phyloP scores from a whole-genome alignment of 306 rosid genomes.

The Datisca glomerata region DNA sequence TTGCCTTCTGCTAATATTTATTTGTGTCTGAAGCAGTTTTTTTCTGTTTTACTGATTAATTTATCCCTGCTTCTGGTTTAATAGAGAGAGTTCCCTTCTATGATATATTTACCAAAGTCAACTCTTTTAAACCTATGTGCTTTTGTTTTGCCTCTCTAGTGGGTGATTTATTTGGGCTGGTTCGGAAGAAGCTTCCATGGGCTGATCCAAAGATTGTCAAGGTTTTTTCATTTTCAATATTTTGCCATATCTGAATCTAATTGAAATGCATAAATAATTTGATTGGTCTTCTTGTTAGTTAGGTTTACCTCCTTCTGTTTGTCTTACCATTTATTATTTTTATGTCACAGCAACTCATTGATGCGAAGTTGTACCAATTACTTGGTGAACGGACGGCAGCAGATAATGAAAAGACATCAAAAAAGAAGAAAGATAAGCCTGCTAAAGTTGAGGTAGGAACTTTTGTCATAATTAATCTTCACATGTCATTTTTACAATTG shows the following conservation, averaged over 20 bases:
- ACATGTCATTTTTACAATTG: constrained; percentile 5
- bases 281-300: neutral
- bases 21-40: no score
- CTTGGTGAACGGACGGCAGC: constrained; percentile 91
- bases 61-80: no score
- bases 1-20: no score
- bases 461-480: neutral
- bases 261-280: neutral
- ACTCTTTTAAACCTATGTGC: neutral
- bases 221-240: no score
- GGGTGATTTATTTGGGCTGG: constrained; percentile 72
- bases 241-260: neutral
- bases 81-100: no score
- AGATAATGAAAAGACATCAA: constrained; percentile 72
- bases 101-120: no score
- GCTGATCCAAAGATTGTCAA: constrained; percentile 90
- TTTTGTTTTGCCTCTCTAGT: constrained; percentile 32
- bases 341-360: constrained; percentile 46
- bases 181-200: constrained; percentile 89
- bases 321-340: constrained; percentile 7
- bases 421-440: constrained; percentile 85
- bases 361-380: constrained; percentile 58
- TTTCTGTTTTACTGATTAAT: no score
- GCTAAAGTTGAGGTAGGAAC: constrained; percentile 67
- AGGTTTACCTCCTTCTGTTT: constrained; percentile 5